Conservation (phyloP, 306 rosid species). For the Glycine tomentella region DNA sequence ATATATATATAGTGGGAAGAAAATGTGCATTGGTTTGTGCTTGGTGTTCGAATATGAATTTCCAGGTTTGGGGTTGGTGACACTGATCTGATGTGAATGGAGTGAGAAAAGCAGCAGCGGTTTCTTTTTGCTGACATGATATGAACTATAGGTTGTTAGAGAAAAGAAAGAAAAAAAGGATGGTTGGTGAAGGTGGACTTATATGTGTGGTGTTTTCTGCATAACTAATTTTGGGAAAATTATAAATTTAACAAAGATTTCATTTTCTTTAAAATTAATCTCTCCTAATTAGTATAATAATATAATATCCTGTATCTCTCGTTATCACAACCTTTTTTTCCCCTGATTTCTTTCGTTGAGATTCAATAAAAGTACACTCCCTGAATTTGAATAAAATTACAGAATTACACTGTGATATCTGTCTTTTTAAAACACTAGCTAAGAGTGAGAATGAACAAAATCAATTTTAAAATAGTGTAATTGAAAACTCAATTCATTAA, state of each 20-base stretch:
- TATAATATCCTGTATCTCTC: not conserved
- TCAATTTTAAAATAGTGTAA: too few relatives aligned
- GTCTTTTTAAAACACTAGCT: not conserved
- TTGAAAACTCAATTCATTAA: too few relatives aligned
- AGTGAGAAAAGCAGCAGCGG: not conserved
- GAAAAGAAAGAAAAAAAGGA: not conserved
- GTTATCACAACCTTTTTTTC: not conserved
- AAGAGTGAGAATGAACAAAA: too few relatives aligned
- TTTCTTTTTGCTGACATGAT: too few relatives aligned
- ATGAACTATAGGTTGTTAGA: too few relatives aligned
- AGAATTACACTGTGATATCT: too few relatives aligned
- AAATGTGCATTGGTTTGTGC: not conserved
- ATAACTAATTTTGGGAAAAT: not conserved
- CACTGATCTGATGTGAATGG: not conserved
- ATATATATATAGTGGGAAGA: not conserved
- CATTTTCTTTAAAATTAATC: not conserved
- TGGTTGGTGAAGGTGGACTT: slow-evolving; percentile 13
- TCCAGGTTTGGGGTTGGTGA: not conserved
- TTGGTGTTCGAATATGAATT: not conserved
- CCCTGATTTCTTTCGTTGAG: too few relatives aligned
- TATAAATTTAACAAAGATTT: not conserved
- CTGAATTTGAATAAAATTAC: too few relatives aligned
- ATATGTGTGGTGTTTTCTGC: not conserved
- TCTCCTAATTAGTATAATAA: not conserved
- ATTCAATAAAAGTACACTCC: too few relatives aligned